phyloP scores from a whole-genome alignment of 140 eudicot genomes.

The Oenanthe javanica region DNA sequence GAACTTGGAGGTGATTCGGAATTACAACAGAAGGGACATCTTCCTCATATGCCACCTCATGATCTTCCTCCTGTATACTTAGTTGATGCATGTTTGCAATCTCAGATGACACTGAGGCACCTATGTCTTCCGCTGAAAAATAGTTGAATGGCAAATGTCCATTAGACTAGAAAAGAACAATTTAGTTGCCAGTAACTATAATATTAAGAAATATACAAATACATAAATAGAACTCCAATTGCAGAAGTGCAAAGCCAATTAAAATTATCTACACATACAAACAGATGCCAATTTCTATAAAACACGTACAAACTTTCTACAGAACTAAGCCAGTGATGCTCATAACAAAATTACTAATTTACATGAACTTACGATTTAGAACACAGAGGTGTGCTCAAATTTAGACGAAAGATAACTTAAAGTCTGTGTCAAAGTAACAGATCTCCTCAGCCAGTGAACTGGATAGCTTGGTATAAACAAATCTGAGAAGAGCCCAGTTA shows the following conservation, averaged over 20 bases:
- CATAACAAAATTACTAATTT: not conserved
- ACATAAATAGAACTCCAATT: not conserved
- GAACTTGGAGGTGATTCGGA: constrained; percentile 86
- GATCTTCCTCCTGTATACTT: constrained; percentile 58
- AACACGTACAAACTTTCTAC: not conserved
- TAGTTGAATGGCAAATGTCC: not conserved
- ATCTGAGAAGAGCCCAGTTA: not conserved
- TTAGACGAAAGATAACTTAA: not conserved
- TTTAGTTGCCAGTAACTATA: not conserved
- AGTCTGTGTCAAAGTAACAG: not conserved
- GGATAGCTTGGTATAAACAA: not conserved
- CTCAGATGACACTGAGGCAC: constrained; percentile 61
- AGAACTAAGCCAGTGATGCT: not conserved
- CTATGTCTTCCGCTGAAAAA: constrained; percentile 49
- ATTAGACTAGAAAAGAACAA: not conserved
- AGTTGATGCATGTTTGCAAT: constrained; percentile 66
- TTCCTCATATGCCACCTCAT: constrained; percentile 40
- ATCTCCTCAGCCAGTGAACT: not conserved
- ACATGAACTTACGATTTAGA: not conserved
- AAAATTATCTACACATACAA: not conserved
- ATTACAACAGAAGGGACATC: constrained; percentile 71
- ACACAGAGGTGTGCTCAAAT: not conserved
- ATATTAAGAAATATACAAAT: not conserved
- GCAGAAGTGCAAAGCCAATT: not conserved
- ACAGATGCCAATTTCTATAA: not conserved